Evolutionary conservation across 108 stramenopile genomes (phyloP).

Genomic region (Conticribra guillardii): DNA sequence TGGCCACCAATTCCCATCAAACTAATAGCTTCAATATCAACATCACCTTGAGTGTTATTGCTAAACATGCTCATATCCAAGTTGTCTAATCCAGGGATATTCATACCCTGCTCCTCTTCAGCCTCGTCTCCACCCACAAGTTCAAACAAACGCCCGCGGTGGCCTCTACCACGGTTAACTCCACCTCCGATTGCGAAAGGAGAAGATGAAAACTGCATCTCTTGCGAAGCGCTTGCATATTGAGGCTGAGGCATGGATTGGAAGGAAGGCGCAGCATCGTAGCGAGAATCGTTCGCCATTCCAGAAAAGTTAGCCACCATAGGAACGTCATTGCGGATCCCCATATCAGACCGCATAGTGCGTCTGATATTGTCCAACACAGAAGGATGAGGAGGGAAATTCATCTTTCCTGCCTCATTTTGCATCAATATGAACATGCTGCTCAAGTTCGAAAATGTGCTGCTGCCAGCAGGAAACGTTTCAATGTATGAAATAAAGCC

Average conservation of each 20-base stretch:
- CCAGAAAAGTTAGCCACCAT: constrained; percentile 28
- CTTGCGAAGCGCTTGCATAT: constrained; percentile 40
- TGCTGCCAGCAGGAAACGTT: constrained; percentile 56
- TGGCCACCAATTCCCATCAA: constrained; percentile 86
- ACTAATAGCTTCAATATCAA: constrained; percentile 89
- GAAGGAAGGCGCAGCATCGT: constrained; percentile 25
- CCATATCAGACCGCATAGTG: constrained; percentile 40
- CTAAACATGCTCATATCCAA: constrained; percentile 70
- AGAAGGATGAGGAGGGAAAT: constrained; percentile 44
- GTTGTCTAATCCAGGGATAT: constrained; percentile 66
- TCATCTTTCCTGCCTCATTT: constrained; percentile 56
- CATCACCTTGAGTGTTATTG: constrained; percentile 57
- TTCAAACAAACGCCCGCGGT: constrained; percentile 84
- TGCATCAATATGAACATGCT: constrained; percentile 75
- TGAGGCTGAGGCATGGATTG: constrained; percentile 47
- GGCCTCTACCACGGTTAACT: constrained; percentile 34
- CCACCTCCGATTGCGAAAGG: constrained; percentile 41
- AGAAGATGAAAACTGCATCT: constrained; percentile 18
- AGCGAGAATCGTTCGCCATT: constrained; percentile 12
- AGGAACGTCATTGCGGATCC: constrained; percentile 21
- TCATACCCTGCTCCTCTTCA: constrained; percentile 49
- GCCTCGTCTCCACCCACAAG: constrained; percentile 82
- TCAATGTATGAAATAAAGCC: constrained; percentile 55
- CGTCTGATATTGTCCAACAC: constrained; percentile 48
- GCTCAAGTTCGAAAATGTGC: constrained; percentile 56